Conservation (phyloP, 768 basidiomycete genomes). For the Leccinum truebloodii region DNA sequence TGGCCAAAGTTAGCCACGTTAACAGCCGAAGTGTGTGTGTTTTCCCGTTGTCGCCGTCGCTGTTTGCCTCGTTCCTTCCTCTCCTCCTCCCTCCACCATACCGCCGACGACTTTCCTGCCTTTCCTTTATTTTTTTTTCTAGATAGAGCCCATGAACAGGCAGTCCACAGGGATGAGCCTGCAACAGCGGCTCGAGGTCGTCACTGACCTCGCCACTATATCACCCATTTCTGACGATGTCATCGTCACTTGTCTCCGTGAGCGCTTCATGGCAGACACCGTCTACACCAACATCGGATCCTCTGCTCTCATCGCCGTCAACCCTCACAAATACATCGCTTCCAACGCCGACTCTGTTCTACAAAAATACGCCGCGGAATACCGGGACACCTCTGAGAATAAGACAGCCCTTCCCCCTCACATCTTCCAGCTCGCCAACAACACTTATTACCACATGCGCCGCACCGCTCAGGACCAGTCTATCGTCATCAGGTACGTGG, state of each 20-base stretch:
- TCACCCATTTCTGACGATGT: slow-evolving; percentile 76
- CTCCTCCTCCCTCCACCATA: slow-evolving; percentile 10
- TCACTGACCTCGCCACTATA: slow-evolving; percentile 68
- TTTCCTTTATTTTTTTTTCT: neutral
- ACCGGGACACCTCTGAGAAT: slow-evolving; percentile 61
- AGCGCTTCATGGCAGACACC: slow-evolving; percentile 81
- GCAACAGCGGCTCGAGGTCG: slow-evolving; percentile 73
- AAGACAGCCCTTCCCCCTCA: slow-evolving; percentile 74
- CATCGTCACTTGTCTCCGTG: slow-evolving; percentile 81
- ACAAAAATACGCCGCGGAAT: slow-evolving; percentile 84
- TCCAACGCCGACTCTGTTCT: slow-evolving; percentile 83
- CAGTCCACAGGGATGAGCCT: slow-evolving; percentile 46
- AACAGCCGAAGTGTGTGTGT: slow-evolving; percentile 6
- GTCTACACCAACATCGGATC: slow-evolving; percentile 78
- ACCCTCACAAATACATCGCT: slow-evolving; percentile 89
- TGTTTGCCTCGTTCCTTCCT: slow-evolving; percentile 22
- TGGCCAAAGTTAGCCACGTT: slow-evolving; percentile 29
- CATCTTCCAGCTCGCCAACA: slow-evolving; percentile 88
- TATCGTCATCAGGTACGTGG: slow-evolving; percentile 75
- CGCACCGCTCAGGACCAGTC: slow-evolving; percentile 93
- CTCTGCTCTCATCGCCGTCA: slow-evolving; percentile 78
- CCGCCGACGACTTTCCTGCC: slow-evolving; percentile 1
- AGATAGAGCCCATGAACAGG: slow-evolving; percentile 35
- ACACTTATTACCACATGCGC: slow-evolving; percentile 95
- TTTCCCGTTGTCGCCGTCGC: slow-evolving; percentile 26